Percentiles rank a stretch among this genome's conserved stretches.
Evolutionary conservation across 169 alveolate species (phyloP).

Genomic region (Plasmodium relictum): DNA sequence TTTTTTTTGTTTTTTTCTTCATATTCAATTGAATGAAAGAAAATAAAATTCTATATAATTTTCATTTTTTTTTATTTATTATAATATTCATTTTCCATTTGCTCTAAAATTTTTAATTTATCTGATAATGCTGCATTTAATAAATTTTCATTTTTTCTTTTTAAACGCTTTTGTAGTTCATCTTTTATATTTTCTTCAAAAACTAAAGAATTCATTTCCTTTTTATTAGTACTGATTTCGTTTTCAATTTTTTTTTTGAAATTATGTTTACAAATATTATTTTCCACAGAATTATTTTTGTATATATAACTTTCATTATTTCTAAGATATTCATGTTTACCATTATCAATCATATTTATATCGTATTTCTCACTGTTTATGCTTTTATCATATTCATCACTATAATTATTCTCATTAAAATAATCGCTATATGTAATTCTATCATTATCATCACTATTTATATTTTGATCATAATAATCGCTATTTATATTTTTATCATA

Average conservation of each 20-base stretch:
- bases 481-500: background rate
- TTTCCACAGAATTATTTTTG: background rate
- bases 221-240: slow-evolving; percentile 18
- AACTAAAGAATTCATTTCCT: background rate
- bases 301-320: slow-evolving; percentile 16
- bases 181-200: slow-evolving; percentile 75
- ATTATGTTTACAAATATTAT: background rate
- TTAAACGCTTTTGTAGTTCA: slow-evolving; percentile 59
- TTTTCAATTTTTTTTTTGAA: background rate
- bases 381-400: background rate
- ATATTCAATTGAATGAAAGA: background rate
- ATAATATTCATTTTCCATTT: slow-evolving; percentile 77
- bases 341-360: slow-evolving; percentile 1
- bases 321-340: background rate
- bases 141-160: slow-evolving; percentile 42
- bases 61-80: slow-evolving; percentile 10
- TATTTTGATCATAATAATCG: background rate
- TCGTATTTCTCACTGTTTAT: background rate
- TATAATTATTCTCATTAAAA: background rate
- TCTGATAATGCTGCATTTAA: slow-evolving; percentile 67
- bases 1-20: background rate
- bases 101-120: slow-evolving; percentile 70
- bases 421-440: background rate
- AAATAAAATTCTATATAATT: background rate
- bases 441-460: slow-evolving; percentile 3